These are phyloP conservation scores for Chlamydomonas schloesseri DNA, from an alignment of 139 green algal species.

Conservation along the genomic window DNA sequence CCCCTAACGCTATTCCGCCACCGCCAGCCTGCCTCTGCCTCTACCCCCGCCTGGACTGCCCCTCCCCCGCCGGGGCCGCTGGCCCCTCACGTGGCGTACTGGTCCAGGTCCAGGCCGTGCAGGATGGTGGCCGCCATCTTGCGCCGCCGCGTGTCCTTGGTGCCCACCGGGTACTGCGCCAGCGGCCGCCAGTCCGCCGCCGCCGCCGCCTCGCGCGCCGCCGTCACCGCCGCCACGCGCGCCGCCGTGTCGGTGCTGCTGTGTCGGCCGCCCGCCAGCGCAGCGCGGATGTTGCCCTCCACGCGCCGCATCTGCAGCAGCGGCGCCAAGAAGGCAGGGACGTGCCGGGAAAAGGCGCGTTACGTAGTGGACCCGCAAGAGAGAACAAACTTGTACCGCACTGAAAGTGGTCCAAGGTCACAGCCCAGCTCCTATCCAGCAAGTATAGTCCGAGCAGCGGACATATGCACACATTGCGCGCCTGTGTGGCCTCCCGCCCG, in stretches of 20 bases:
- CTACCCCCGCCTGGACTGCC: too few species aligned
- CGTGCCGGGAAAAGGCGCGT: too few species aligned
- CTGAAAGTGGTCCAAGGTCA: too few species aligned
- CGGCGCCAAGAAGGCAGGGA: neutral
- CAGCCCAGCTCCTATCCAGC: too few species aligned
- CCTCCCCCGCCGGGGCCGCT: too few species aligned
- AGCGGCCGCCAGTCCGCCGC: slow-evolving; percentile 46
- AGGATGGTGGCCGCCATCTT: slow-evolving; percentile 30
- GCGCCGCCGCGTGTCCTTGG: slow-evolving; percentile 47
- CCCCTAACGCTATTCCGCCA: too few species aligned
- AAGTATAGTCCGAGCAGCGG: too few species aligned
- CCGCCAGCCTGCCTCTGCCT: too few species aligned
- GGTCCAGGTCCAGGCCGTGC: slow-evolving; percentile 36
- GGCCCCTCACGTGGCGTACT: neutral
- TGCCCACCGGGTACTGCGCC: slow-evolving; percentile 15
- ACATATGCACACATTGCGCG: too few species aligned
- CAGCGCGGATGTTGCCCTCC: slow-evolving; percentile 41
- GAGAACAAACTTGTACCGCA: too few species aligned
- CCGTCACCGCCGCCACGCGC: neutral
- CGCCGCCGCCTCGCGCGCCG: slow-evolving; percentile 18
- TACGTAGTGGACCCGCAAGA: too few species aligned
- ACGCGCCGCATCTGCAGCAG: slow-evolving; percentile 31
- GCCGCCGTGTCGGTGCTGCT: slow-evolving; percentile 40
- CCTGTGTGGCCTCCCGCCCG: too few species aligned
- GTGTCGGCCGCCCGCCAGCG: slow-evolving; percentile 31